Conservation (phyloP, 179 eudicot species). For the Nepenthes alata region DNA sequence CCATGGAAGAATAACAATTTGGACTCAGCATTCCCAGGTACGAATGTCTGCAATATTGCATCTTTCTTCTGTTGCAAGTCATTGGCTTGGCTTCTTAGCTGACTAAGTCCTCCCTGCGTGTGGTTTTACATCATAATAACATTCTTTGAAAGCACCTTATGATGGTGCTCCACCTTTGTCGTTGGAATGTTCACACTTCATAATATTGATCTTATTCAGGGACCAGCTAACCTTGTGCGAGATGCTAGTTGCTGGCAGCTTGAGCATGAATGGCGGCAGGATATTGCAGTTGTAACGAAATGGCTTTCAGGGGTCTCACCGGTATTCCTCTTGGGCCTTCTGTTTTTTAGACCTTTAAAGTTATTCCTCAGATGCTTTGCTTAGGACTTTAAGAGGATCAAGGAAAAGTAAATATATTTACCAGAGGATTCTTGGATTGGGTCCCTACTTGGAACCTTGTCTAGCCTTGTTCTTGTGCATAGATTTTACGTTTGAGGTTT, state of each 20-base stretch:
- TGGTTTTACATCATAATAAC: not conserved
- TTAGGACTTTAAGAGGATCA: too few species aligned
- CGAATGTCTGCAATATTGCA: constrained; percentile 1
- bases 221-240: constrained; percentile 67
- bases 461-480: too few species aligned
- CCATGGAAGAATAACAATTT: constrained; percentile 84
- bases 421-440: too few species aligned
- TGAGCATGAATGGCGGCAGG: constrained; percentile 97
- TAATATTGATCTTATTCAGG: constrained; percentile 28
- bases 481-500: too few species aligned
- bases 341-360: constrained; percentile 1
- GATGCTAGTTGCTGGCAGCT: constrained; percentile 89
- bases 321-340: constrained; percentile 30
- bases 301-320: constrained; percentile 95
- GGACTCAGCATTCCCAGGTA: constrained; percentile 87
- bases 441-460: too few species aligned
- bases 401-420: too few species aligned
- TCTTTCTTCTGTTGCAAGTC: not conserved
- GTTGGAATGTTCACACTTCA: not conserved
- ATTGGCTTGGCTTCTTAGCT: not conserved
- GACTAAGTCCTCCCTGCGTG: not conserved
- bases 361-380: too few species aligned
- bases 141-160: not conserved
- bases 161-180: not conserved
- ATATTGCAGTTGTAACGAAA: constrained; percentile 97